Evolutionary conservation across 2,329 filamentous ascomycete genomes (phyloP).

Genomic region (Pseudogymnoascus sp.): DNA sequence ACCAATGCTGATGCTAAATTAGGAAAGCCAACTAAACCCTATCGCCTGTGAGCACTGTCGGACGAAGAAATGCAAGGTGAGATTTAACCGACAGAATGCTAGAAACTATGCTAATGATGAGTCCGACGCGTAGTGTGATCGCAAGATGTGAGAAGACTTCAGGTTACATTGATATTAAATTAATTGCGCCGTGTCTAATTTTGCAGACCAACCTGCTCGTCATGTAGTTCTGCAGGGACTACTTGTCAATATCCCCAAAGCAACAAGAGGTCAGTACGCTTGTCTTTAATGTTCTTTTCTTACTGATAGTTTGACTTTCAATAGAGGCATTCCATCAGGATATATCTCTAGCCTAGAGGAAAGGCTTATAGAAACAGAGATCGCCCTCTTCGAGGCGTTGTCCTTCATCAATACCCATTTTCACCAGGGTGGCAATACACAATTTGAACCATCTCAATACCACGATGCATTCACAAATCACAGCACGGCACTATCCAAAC

Average conservation of each 20-base stretch:
- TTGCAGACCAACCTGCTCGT: background rate
- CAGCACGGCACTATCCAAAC: background rate
- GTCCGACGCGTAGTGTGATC: constrained; percentile 1
- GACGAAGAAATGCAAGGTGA: constrained; percentile 12
- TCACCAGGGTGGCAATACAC: background rate
- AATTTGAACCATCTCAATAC: background rate
- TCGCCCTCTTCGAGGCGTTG: background rate
- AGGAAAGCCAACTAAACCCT: constrained; percentile 5
- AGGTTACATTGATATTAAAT: background rate
- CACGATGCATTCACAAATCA: background rate
- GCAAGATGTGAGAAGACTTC: background rate
- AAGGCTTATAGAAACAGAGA: constrained; percentile 2
- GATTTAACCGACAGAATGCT: background rate
- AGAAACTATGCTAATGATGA: background rate
- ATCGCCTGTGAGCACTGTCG: constrained; percentile 11
- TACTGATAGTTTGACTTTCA: background rate
- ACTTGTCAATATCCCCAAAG: constrained; percentile 10
- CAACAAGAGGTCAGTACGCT: constrained; percentile 7
- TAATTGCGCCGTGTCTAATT: background rate
- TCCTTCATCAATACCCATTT: background rate
- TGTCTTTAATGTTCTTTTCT: background rate
- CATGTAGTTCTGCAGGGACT: background rate
- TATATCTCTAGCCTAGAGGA: background rate
- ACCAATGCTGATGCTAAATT: background rate
- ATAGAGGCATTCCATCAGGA: background rate